These are phyloP conservation scores for Mayamaea pseudoterrestris DNA, from an alignment of 108 stramenopile genomes.

Conservation along the genomic window DNA sequence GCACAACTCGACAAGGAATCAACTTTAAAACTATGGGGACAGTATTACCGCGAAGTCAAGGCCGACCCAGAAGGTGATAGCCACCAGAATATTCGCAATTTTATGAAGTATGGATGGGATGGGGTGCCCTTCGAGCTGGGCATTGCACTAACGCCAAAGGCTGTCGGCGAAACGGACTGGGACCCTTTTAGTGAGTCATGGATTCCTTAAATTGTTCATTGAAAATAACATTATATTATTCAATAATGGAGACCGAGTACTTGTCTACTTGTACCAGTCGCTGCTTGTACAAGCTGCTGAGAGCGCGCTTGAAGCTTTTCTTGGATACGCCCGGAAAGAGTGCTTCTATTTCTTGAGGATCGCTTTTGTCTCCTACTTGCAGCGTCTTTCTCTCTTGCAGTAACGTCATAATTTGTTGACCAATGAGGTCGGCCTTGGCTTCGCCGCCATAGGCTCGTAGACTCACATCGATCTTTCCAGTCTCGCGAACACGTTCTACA, in stretches of 20 bases:
- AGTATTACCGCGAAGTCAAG: slow-evolving; percentile 77
- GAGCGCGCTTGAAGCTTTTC: slow-evolving; percentile 15
- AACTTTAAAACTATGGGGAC: slow-evolving; percentile 75
- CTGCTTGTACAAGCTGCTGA: slow-evolving; percentile 8
- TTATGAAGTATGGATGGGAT: slow-evolving; percentile 70
- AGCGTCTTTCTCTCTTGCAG: slow-evolving; percentile 27
- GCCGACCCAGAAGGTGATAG: slow-evolving; percentile 57
- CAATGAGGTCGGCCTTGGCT: slow-evolving; percentile 47
- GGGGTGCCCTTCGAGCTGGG: slow-evolving; percentile 83
- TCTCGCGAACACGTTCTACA: slow-evolving; percentile 51
- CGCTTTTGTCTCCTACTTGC: slow-evolving; percentile 62
- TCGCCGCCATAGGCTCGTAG: slow-evolving; percentile 57
- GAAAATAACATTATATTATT: background rate
- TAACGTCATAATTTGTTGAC: slow-evolving; percentile 37
- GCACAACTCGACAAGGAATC: slow-evolving; percentile 69
- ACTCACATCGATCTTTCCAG: slow-evolving; percentile 47
- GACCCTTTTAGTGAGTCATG: slow-evolving; percentile 49
- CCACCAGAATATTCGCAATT: slow-evolving; percentile 81
- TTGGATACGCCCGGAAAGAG: slow-evolving; percentile 61
- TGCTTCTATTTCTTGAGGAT: slow-evolving; percentile 50
- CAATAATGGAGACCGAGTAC: background rate
- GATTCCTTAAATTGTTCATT: slow-evolving; percentile 34
- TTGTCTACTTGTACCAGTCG: slow-evolving; percentile 1
- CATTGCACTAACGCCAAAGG: slow-evolving; percentile 74
- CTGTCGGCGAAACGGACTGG: slow-evolving; percentile 63